A percentile compares a stretch with the other conserved stretches of the same genome.
These are phyloP conservation scores for Ilyonectria destructans DNA, from an alignment of 2,329 filamentous ascomycete genomes.

Conservation along the genomic window DNA sequence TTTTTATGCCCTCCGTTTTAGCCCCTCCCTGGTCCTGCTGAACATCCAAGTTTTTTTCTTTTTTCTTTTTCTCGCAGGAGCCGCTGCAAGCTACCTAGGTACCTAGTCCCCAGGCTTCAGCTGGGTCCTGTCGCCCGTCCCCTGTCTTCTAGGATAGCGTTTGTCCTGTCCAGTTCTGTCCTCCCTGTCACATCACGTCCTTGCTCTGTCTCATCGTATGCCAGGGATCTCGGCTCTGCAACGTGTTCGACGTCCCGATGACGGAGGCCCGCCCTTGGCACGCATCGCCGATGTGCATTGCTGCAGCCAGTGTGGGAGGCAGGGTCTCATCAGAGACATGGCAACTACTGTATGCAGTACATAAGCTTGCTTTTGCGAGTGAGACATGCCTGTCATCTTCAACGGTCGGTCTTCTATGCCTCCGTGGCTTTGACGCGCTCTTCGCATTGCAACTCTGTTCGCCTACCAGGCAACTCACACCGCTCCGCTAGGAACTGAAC, in stretches of 20 bases:
- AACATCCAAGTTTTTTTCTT: slow-evolving; percentile 26
- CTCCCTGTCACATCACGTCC: not conserved
- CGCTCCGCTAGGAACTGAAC: slow-evolving; percentile 5
- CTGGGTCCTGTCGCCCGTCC: not conserved
- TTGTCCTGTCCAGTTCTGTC: slow-evolving; percentile 1
- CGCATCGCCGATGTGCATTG: slow-evolving; percentile 7
- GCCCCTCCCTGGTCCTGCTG: slow-evolving; percentile 25
- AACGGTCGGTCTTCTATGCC: slow-evolving; percentile 16
- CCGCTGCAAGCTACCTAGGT: slow-evolving; percentile 10
- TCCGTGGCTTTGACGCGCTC: slow-evolving; percentile 1
- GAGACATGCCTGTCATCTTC: slow-evolving; percentile 11
- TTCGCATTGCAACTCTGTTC: slow-evolving; percentile 14
- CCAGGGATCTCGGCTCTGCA: slow-evolving; percentile 22
- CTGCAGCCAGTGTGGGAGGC: slow-evolving; percentile 3
- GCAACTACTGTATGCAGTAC: slow-evolving; percentile 7
- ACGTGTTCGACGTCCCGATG: slow-evolving; percentile 37
- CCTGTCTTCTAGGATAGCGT: not conserved
- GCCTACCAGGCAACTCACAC: slow-evolving; percentile 18
- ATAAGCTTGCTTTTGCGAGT: not conserved
- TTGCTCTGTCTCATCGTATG: not conserved
- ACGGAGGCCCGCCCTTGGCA: slow-evolving; percentile 29
- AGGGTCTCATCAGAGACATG: not conserved
- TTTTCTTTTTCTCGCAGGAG: slow-evolving; percentile 20
- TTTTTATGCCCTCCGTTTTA: slow-evolving; percentile 29
- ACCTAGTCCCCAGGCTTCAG: not conserved